Evolutionary conservation across 1,139 yeast genomes (phyloP).

Genomic region (Tardiomyces blankii): DNA sequence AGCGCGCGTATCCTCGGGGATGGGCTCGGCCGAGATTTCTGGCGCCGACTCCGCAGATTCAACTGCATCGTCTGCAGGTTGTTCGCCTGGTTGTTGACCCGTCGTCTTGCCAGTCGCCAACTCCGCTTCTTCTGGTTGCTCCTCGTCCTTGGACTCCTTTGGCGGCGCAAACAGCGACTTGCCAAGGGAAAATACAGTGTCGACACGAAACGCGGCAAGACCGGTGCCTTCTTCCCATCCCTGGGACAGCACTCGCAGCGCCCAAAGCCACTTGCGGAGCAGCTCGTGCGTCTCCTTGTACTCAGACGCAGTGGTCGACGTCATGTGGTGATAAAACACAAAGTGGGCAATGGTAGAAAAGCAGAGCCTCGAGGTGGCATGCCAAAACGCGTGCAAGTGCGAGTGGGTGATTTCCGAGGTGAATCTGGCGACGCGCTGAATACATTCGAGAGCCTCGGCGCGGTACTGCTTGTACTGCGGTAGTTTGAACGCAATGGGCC

Average conservation of each 20-base stretch:
- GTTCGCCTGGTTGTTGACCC: no score
- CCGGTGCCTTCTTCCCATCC: conserved; percentile 29
- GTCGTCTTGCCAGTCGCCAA: no score
- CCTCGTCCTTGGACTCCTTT: background rate
- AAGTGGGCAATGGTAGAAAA: conserved; percentile 26
- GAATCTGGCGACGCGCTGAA: conserved; percentile 22
- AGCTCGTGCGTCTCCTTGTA: conserved; percentile 19
- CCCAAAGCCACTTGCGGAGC: conserved; percentile 25
- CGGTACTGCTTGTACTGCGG: conserved; percentile 18
- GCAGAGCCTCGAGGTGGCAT: conserved; percentile 22
- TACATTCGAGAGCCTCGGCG: conserved; percentile 20
- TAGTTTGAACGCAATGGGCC: conserved; percentile 8
- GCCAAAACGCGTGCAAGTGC: conserved; percentile 29
- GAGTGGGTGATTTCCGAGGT: conserved; percentile 26
- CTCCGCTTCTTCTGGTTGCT: background rate
- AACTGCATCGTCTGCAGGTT: no score
- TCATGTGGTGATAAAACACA: conserved; percentile 24
- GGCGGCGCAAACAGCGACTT: conserved; percentile 1
- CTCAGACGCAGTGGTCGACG: conserved; percentile 21
- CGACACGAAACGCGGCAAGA: conserved; percentile 25
- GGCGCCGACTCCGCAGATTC: no score
- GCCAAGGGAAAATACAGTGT: conserved; percentile 24
- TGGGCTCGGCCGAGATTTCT: no score
- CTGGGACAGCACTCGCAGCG: conserved; percentile 11
- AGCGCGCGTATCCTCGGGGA: no score